Base-by-base conservation (phyloP, 2,329 filamentous ascomycete genomes). In the Sarocladium strictum region DNA sequence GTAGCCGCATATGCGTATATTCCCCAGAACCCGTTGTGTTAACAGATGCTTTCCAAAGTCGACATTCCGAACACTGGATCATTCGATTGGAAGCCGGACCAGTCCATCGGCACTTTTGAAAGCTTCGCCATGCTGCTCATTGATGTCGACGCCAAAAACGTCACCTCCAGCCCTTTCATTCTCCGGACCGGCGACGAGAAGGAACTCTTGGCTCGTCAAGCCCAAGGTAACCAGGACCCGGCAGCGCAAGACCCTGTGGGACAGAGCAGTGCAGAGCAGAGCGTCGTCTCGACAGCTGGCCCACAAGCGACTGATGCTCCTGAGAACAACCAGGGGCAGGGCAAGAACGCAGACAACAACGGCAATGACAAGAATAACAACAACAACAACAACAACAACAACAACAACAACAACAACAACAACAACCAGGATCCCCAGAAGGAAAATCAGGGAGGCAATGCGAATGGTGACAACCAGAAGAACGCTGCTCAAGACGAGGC, bases 41-140 rank as follows among this genome's bases (percentile, higher is more conserved):
- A n/a, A n/a, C n/a, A n/a, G n/a, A n/a, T n/a, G n/a, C n/a, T n/a
- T n/a, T n/a, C n/a, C n/a, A n/a, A n/a, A 64, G 62, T 56, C 17
- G 55, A 58, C 32, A 56, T 62, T 43, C 57, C 58, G 4, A 63
- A 63, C 38, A 55, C 55, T 6, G 61, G 62, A 14, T 15, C 57
- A 3, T 17, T 63, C 35, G 51, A 56, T 35, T 64, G 61, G 62
- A 56, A 54, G 2, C 61, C 61, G 2, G 58, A 59, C 19, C 35
- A 54, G 21, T 56, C 57, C 23, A 61, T 63, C 19, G 54, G 55
- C n/a, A 58, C 59, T 1, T 60, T 63, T 40, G 56, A 57, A 2
- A 57, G 54, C 37, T 63, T 63, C 49, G 52, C 56, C 54, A 59
- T 63, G 57, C 45, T 62, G 19, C 60, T 64, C 40, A 41, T 59